Percentiles rank a stretch among this genome's conserved stretches.
Conservation (phyloP, 352 stramenopile species). For the Globisporangium recalcitrans region DNA sequence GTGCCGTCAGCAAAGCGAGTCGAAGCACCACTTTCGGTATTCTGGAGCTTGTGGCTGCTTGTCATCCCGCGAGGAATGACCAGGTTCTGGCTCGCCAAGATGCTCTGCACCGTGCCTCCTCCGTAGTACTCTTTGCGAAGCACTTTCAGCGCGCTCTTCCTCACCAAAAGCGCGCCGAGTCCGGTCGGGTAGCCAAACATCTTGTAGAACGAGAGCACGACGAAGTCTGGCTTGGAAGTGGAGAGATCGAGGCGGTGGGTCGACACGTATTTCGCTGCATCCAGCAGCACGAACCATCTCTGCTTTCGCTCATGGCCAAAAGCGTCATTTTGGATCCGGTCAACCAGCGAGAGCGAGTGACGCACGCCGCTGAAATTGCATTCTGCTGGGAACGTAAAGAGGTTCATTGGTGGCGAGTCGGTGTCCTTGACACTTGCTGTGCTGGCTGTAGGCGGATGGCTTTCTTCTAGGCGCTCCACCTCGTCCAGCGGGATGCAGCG, state of each 20-base stretch:
- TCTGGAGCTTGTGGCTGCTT: conserved; percentile 1
- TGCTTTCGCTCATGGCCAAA: background rate
- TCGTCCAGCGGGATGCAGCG: conserved; percentile 33
- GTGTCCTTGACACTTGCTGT: background rate
- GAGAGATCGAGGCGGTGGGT: conserved; percentile 57
- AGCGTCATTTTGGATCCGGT: conserved; percentile 27
- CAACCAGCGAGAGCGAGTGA: conserved; percentile 42
- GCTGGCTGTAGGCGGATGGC: background rate
- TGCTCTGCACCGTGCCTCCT: conserved; percentile 56
- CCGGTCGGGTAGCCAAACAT: conserved; percentile 75
- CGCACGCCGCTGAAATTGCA: conserved; percentile 72
- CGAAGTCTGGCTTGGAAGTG: conserved; percentile 45
- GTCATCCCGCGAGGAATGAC: conserved; percentile 27
- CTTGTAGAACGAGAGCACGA: conserved; percentile 82
- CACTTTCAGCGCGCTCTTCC: conserved; percentile 27
- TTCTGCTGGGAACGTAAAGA: conserved; percentile 71
- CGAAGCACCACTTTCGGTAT: conserved; percentile 2
- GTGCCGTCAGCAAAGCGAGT: conserved; percentile 57
- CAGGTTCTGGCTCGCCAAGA: conserved; percentile 43
- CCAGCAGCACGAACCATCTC: conserved; percentile 59
- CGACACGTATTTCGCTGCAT: conserved; percentile 64
- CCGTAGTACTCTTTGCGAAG: conserved; percentile 61
- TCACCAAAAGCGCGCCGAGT: conserved; percentile 53
- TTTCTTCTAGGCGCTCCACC: conserved; percentile 29
- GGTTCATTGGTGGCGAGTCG: conserved; percentile 18